These are phyloP conservation scores for Apiospora koreana DNA, from an alignment of 2,329 filamentous ascomycete genomes.

Conservation along the genomic window DNA sequence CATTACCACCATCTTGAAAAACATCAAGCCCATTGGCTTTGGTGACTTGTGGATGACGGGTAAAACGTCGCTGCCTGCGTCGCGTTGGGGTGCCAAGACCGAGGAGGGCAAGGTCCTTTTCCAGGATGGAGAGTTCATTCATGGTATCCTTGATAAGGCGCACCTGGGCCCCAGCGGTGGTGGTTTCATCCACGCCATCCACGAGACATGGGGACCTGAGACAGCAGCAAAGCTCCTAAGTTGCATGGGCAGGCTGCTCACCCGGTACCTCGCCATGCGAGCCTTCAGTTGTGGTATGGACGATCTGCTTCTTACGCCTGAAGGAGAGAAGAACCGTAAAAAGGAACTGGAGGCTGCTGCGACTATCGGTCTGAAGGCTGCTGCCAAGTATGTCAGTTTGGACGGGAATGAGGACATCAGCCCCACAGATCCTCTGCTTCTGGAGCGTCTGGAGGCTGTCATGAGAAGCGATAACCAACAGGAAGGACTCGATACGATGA, in stretches of 20 bases:
- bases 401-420: slow-evolving; percentile 56
- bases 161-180: slow-evolving; percentile 88
- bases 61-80: slow-evolving; percentile 75
- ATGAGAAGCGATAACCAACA: slow-evolving; percentile 90
- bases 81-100: slow-evolving; percentile 73
- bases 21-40: slow-evolving; percentile 78
- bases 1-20: slow-evolving; percentile 88
- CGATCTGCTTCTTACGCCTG: slow-evolving; percentile 80
- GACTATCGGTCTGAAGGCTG: slow-evolving; percentile 74
- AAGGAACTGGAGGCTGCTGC: slow-evolving; percentile 68
- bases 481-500: slow-evolving; percentile 83
- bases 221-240: slow-evolving; percentile 86
- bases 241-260: slow-evolving; percentile 85
- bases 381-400: slow-evolving; percentile 85
- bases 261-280: slow-evolving; percentile 86
- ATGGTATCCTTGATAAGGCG: slow-evolving; percentile 91
- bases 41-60: slow-evolving; percentile 78
- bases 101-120: slow-evolving; percentile 85
- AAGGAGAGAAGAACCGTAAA: slow-evolving; percentile 73
- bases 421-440: slow-evolving; percentile 70
- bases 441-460: slow-evolving; percentile 82
- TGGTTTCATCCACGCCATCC: slow-evolving; percentile 87
- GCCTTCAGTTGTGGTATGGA: slow-evolving; percentile 98
- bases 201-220: slow-evolving; percentile 89
- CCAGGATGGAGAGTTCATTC: slow-evolving; percentile 82